Percentiles rank a stretch among this genome's conserved stretches.
These are phyloP conservation scores for Juncus inflexus DNA, from an alignment of 176 grass and related monocot genomes.

Conservation along the genomic window DNA sequence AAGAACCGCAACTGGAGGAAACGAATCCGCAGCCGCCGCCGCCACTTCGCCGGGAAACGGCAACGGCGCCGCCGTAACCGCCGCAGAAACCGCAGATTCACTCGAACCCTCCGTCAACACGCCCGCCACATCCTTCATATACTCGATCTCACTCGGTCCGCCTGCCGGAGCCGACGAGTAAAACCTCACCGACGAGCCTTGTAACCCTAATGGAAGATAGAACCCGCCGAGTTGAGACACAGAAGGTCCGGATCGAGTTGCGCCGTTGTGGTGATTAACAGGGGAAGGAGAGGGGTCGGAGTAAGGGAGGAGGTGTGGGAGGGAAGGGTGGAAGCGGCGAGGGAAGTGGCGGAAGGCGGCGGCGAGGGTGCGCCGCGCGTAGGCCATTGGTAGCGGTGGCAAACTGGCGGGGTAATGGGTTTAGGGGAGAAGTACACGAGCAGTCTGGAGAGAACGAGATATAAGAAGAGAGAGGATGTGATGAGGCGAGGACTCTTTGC, in stretches of 20 bases:
- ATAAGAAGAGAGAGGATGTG: not conserved
- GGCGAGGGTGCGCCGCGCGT: constrained; percentile 40
- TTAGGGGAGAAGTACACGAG: not conserved
- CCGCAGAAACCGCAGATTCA: constrained; percentile 30
- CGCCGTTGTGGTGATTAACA: constrained; percentile 9
- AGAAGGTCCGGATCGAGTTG: constrained; percentile 24
- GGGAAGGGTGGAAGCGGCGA: constrained; percentile 36
- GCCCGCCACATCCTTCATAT: constrained; percentile 30
- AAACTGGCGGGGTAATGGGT: not conserved
- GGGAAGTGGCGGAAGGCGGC: constrained; percentile 33
- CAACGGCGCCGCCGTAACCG: constrained; percentile 29
- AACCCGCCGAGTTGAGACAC: constrained; percentile 22
- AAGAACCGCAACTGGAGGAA: constrained; percentile 59
- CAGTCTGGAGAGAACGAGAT: constrained; percentile 22
- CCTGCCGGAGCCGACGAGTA: constrained; percentile 16
- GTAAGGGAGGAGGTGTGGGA: constrained; percentile 28
- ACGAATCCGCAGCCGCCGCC: constrained; percentile 68
- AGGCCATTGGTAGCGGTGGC: constrained; percentile 39
- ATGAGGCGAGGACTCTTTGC: not conserved
- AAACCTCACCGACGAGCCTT: constrained; percentile 27
- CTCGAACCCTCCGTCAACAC: constrained; percentile 33
- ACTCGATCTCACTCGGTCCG: constrained; percentile 29
- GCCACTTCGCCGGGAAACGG: constrained; percentile 86
- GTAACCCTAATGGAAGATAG: constrained; percentile 32
- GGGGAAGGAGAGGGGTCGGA: constrained; percentile 23